Base-by-base conservation (phyloP, 805 yeast species). In the Lachancea dasiensis region DNA sequence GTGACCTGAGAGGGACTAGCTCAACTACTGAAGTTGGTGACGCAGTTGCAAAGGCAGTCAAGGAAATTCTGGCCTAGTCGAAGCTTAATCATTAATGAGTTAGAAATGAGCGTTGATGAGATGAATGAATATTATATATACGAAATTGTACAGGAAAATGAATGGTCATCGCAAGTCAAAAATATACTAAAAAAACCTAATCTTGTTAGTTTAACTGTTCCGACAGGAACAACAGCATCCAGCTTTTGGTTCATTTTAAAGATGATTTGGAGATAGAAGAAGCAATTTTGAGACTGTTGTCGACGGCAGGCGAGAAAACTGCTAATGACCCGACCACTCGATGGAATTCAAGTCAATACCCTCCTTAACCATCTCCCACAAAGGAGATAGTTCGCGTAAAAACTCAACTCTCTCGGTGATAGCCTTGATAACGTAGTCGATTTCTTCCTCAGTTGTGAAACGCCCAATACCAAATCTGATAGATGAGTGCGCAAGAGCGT, bases 291-390 rank as follows among this genome's bases (percentile, higher is more conserved):
- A 22, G 24, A 10, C 10, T 22, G 24, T 22, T 22, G 24, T 7
- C 10, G 24, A 22, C 10, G 24, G 10, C 9, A 22, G 24, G 9
- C 10, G 7, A 11, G 10, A 18, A 5, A 10, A 16, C 17, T 22
- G 14, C 63, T 63, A 92, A 65, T 92, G 98, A 48, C 96, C 97
- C 43, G 95, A 85, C 98, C 98, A 92, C 68, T 92, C 95, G 54
- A 92, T 92, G 23, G 94, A 74, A 56, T 82, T 75, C 61, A 92
- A 70, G 59, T 92, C 98, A 54, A 92, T 90, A 50, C 98, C 98
- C 49, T 92, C 97, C 65, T 92, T 95, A 41, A 86, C 95, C 97
- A 92, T 89, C 68, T 92, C 98, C 97, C 97, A 92, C 53, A 92
- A 70, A 34, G 98, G 98, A 41, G 92, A 79, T 65, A 92, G 72